Conservation (phyloP, 2,329 filamentous ascomycete species). For the Didymella pomorum region DNA sequence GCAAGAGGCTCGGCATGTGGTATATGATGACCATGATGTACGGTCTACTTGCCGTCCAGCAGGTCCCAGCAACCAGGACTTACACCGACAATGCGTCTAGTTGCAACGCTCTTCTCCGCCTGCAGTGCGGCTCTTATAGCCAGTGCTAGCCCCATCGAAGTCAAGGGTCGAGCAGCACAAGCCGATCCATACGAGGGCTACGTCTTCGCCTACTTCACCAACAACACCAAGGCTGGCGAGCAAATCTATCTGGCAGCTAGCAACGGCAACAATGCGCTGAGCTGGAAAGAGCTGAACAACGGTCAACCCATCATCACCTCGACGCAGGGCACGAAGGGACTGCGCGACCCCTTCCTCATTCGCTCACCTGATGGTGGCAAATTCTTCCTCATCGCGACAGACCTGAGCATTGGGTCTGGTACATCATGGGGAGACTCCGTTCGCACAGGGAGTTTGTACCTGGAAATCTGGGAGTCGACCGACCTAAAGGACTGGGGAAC, state of each 20-base stretch:
- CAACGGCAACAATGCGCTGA: constrained; percentile 61
- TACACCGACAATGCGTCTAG: constrained; percentile 9
- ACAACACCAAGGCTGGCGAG: constrained; percentile 56
- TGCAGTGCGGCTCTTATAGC: constrained; percentile 13
- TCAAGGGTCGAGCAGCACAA: constrained; percentile 41
- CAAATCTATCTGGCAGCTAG: constrained; percentile 63
- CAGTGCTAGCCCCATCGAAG: constrained; percentile 21
- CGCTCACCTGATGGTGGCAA: constrained; percentile 60
- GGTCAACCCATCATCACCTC: constrained; percentile 59
- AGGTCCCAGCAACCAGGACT: not conserved
- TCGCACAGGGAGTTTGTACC: constrained; percentile 58
- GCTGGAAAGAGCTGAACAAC: constrained; percentile 61
- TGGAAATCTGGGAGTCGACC: constrained; percentile 63
- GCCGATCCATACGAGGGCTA: constrained; percentile 56
- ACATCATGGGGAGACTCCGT: constrained; percentile 62
- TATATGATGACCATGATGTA: constrained; percentile 12
- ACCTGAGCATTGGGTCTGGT: constrained; percentile 63
- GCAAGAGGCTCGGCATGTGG: not conserved
- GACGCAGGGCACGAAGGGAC: constrained; percentile 57
- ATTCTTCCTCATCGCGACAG: constrained; percentile 62
- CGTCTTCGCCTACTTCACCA: constrained; percentile 63
- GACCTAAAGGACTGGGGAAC: constrained; percentile 62
- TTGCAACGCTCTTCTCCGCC: constrained; percentile 5
- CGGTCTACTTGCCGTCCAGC: not conserved
- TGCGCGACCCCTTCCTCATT: constrained; percentile 64